Evolutionary conservation across 441 rosid species (phyloP).

Genomic region (Viola pubescens): DNA sequence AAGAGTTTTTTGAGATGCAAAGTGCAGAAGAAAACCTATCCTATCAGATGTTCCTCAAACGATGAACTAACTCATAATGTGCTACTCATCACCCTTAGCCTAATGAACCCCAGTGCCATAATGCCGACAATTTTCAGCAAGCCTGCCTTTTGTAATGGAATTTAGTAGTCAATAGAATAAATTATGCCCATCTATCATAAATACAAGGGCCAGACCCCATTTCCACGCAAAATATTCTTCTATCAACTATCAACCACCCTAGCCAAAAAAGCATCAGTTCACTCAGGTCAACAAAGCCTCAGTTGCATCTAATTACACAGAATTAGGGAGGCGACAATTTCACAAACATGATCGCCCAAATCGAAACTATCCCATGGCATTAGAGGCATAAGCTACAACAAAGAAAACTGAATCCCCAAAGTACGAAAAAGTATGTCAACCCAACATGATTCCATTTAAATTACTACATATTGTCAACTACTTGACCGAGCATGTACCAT

Average conservation of each 20-base stretch:
- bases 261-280: neutral
- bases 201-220: neutral
- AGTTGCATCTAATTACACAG: neutral
- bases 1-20: too few relatives aligned
- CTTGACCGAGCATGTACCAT: neutral
- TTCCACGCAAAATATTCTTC: neutral
- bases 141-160: too few relatives aligned
- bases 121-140: too few relatives aligned
- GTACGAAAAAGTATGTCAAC: neutral
- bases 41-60: too few relatives aligned
- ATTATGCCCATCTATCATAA: too few relatives aligned
- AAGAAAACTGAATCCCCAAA: neutral
- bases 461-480: neutral
- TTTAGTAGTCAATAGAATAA: too few relatives aligned
- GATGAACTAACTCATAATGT: too few relatives aligned
- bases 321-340: neutral
- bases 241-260: neutral
- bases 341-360: neutral
- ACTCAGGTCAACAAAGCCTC: slow-evolving; percentile 1
- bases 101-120: too few relatives aligned
- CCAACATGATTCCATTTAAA: neutral
- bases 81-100: too few relatives aligned
- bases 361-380: neutral
- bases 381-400: neutral
- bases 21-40: too few relatives aligned